Evolutionary conservation across 768 basidiomycete species (phyloP), one percentile per base, ranked within the genome.

Genomic region (Pleurotus salmoneostramineus): DNA sequence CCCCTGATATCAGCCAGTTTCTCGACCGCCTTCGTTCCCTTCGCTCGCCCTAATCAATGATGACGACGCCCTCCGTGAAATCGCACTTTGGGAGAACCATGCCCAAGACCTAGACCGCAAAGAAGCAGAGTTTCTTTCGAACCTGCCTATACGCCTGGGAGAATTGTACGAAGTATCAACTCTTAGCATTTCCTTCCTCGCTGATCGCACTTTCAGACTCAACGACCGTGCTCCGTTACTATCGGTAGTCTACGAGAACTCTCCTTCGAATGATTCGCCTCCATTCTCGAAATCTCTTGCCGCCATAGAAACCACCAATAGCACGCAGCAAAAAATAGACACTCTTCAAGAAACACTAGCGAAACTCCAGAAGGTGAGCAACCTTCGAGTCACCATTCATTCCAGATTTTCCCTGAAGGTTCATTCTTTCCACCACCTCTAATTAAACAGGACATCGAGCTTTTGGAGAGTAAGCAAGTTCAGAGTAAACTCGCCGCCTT

Each of bases 251-350:
- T 71, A 70, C 52, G 58, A 60, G 15, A 56, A 70, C 55, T 71
- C 71, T 6, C 57, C 64, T 1, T 17, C 69, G 50, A 70, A 69
- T 42, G 65, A 67, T 1, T 68, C 69, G 2, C 61, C 65, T 11
- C 68, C 71, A 1, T 70, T 70, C 34, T 47, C 63, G 6, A 45
- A 59, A 27, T 59, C 66, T 6, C 46, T 57, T 1, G 55, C 63
- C 21, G 33, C 68, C 3, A 48, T 34, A 3, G 12, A 31, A 4
- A 49, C 67, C 33, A 56, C 64, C 42, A 55, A 55, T 8, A 60
- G 63, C 8, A 69, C 69, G 11, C 63, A 63, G 56, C 50, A 3
- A 1, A 65, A 64, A 46, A 55, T 63, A 2, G 63, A 63, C 6
- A 56, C 55, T 3, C 37, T 71, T 57, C 58, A 40, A 4, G 50